A percentile compares a stretch with the other conserved stretches of the same genome.
phyloP scores from a whole-genome alignment of 305 asterid genomes.

The Fraxinus nigra region DNA sequence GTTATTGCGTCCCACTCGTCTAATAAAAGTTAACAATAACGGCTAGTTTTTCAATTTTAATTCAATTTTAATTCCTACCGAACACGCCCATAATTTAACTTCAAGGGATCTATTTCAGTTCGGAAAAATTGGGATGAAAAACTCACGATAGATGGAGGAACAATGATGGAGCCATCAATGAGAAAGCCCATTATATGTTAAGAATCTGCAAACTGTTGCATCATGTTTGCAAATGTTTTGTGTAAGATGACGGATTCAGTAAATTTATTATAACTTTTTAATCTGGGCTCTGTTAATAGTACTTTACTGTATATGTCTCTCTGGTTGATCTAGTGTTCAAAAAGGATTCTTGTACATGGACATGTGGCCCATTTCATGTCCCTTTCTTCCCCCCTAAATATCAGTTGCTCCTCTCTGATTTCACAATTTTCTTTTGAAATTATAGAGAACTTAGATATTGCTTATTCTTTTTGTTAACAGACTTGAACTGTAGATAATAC shows the following conservation, averaged over 20 bases:
- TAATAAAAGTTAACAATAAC: no score
- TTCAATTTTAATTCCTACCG: no score
- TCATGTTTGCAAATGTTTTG: background rate
- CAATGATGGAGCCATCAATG: background rate
- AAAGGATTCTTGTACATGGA: background rate
- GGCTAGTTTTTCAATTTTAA: no score
- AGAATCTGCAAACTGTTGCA: background rate
- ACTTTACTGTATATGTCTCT: background rate
- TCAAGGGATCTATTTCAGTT: background rate
- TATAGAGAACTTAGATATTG: background rate
- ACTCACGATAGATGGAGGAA: background rate
- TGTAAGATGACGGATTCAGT: background rate
- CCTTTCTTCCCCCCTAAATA: background rate
- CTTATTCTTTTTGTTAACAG: slow-evolving; percentile 6
- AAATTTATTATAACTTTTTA: background rate
- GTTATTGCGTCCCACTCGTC: no score
- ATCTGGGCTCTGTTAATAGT: background rate
- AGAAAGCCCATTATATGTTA: background rate
- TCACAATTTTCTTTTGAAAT: background rate
- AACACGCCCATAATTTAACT: background rate
- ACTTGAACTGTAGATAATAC: background rate
- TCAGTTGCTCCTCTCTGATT: background rate
- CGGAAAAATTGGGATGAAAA: background rate
- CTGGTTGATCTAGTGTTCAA: background rate
- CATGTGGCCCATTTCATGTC: background rate